Base-by-base conservation (phyloP, 306 rosid genomes). In the Acacia crassicarpa region DNA sequence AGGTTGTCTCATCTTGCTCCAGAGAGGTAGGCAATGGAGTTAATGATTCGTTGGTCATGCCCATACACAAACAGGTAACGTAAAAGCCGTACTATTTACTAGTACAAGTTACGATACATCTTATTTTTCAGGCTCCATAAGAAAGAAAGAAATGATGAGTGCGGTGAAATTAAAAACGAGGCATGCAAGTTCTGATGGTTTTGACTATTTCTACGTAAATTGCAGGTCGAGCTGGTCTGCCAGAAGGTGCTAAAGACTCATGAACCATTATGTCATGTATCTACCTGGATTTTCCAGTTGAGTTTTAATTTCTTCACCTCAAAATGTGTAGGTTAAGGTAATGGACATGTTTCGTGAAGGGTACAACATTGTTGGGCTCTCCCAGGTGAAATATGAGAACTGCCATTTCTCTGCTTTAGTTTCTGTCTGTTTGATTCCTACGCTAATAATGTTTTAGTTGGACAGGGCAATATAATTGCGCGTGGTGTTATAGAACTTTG, bases 351-450 rank as follows among this genome's bases (percentile, higher is more conserved):
- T 95, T 81, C 83, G 80, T 35, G 63, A 83, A 45, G 99, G 98
- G 44, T 95, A 91, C 86, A 93, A 89, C 87, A 89, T 95, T 54
- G 98, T 95, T 80, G 99, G 98, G 78, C 97, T 92, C 80, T 93
- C 99, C 73, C 99, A 95, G 97, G 99, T 95, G 85, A 87, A 81
- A 68, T 51, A 63, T 69, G 23, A 82, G 66, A 32, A 78, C 76
- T 77, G 59, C 27, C 51, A 41, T 83, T 49, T 16, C 56, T 12
- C 25, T 6, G 9, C 20, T 2, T 54, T 20, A 3, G 4, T 54
- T 54, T 54, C 25, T 6, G 23, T 23, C 2, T 54, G 69, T 67
- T 79, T 85, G 49, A 43, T 70, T 77, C 51, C 51, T 74, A 45
- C 75, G 73, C 67, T 58, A 76, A 13, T 44, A 27, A 35, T 5